These are phyloP conservation scores for Blepharisma undulans DNA, from an alignment of 169 alveolate genomes.

Conservation along the genomic window DNA sequence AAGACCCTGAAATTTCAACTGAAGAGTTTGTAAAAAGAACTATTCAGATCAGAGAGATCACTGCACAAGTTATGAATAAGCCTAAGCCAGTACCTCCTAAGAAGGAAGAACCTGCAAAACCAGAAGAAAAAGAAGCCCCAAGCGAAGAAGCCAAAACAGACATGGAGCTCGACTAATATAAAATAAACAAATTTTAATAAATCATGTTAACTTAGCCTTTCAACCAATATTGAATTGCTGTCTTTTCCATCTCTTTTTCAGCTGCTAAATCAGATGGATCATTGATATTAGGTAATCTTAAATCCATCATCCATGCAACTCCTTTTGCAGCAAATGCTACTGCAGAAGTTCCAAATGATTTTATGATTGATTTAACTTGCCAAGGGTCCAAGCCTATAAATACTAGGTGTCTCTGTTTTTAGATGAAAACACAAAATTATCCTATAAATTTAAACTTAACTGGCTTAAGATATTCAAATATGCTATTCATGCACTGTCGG, in stretches of 20 bases:
- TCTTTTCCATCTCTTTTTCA: slow-evolving; percentile 52
- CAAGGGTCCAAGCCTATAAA: slow-evolving; percentile 66
- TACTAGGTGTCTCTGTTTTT: too few relatives aligned
- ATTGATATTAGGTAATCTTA: slow-evolving; percentile 62
- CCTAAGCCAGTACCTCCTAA: slow-evolving; percentile 64
- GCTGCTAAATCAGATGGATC: slow-evolving; percentile 60
- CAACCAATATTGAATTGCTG: slow-evolving; percentile 12
- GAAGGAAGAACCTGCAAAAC: slow-evolving; percentile 52
- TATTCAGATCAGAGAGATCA: slow-evolving; percentile 43
- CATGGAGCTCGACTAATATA: not conserved
- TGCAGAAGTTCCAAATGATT: not conserved
- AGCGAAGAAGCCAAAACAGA: not conserved
- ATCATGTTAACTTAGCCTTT: not conserved
- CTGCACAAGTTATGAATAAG: slow-evolving; percentile 52
- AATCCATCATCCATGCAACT: slow-evolving; percentile 67
- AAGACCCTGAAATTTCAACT: slow-evolving; percentile 40
- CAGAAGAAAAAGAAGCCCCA: not conserved
- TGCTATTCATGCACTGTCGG: too few relatives aligned
- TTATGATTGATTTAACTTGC: slow-evolving; percentile 56
- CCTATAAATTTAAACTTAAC: too few relatives aligned
- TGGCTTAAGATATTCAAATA: too few relatives aligned
- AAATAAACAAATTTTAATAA: not conserved
- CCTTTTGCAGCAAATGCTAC: slow-evolving; percentile 24
- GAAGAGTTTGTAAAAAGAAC: slow-evolving; percentile 45
- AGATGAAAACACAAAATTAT: too few relatives aligned